These are phyloP conservation scores for Saccharomycopsis sp. DNA, from an alignment of 805 yeast genomes.

Conservation along the genomic window DNA sequence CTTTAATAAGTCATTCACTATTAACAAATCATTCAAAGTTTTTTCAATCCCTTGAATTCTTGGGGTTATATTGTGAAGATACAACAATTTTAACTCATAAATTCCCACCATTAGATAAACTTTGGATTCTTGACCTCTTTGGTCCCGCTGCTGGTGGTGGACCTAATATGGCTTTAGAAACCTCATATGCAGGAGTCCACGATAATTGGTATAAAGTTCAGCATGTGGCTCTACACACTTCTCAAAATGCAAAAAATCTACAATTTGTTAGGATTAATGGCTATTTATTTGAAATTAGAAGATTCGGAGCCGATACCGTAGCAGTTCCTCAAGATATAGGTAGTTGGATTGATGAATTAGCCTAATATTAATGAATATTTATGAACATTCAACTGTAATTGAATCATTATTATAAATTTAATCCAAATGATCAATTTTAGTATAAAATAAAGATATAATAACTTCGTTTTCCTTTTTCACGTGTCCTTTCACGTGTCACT, in stretches of 20 bases:
- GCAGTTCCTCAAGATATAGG: too few species aligned
- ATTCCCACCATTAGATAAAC: constrained; percentile 22
- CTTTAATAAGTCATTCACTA: constrained; percentile 20
- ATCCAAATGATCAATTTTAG: too few species aligned
- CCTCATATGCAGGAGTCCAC: constrained; percentile 40
- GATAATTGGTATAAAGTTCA: constrained; percentile 51
- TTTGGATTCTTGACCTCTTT: constrained; percentile 31
- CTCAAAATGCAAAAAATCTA: constrained; percentile 24
- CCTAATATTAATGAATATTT: too few species aligned
- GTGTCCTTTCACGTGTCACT: too few species aligned
- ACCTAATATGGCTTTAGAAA: constrained; percentile 45
- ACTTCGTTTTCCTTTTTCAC: too few species aligned
- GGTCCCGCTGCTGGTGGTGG: constrained; percentile 43
- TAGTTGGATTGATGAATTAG: too few species aligned
- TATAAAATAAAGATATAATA: too few species aligned
- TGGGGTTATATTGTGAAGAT: constrained; percentile 34
- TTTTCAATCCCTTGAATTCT: constrained; percentile 25
- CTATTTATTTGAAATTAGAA: constrained; percentile 35
- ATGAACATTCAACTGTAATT: too few species aligned
- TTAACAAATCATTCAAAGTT: constrained; percentile 18
- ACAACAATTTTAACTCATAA: too few species aligned
- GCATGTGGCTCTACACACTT: constrained; percentile 37
- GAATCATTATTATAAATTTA: too few species aligned
- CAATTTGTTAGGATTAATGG: constrained; percentile 38
- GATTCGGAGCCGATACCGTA: too few species aligned